Evolutionary conservation across 768 basidiomycete genomes (phyloP).

Genomic region (Pleurotus eryngii): DNA sequence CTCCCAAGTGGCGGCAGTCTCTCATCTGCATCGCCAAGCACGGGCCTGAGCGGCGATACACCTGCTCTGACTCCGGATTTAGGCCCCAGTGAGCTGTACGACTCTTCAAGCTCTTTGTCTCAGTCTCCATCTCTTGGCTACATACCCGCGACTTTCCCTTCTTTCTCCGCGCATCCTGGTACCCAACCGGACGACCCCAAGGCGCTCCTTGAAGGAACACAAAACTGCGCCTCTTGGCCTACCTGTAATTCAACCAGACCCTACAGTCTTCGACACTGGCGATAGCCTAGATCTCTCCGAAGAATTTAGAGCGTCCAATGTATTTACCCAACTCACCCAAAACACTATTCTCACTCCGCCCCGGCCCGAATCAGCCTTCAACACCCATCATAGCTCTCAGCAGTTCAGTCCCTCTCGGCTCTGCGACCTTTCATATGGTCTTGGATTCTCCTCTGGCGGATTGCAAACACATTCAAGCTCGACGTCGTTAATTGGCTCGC

Average conservation of each 20-base stretch:
- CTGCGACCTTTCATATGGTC: not conserved
- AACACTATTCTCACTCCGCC: not conserved
- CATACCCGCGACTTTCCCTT: constrained; percentile 1
- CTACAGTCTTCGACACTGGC: not conserved
- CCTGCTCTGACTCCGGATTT: not conserved
- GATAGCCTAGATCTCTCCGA: constrained; percentile 3
- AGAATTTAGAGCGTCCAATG: not conserved
- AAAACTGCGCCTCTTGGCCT: not conserved
- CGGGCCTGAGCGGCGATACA: no score
- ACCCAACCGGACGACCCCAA: not conserved
- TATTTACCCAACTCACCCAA: not conserved
- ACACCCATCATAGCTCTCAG: not conserved
- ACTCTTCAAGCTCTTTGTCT: not conserved
- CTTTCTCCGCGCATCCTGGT: not conserved
- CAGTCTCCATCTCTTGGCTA: constrained; percentile 5
- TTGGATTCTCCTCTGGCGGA: not conserved
- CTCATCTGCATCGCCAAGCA: no score
- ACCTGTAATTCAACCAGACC: not conserved
- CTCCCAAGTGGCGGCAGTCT: no score
- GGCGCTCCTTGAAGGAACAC: not conserved
- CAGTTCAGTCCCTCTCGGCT: no score
- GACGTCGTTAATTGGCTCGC: not conserved
- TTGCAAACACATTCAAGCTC: not conserved
- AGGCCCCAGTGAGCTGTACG: not conserved
- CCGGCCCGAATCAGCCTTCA: not conserved